Percentiles rank a stretch among this genome's conserved stretches.
These are phyloP conservation scores for Daldinia eschscholtzii DNA, from an alignment of 2,329 filamentous ascomycete species.

Conservation along the genomic window DNA sequence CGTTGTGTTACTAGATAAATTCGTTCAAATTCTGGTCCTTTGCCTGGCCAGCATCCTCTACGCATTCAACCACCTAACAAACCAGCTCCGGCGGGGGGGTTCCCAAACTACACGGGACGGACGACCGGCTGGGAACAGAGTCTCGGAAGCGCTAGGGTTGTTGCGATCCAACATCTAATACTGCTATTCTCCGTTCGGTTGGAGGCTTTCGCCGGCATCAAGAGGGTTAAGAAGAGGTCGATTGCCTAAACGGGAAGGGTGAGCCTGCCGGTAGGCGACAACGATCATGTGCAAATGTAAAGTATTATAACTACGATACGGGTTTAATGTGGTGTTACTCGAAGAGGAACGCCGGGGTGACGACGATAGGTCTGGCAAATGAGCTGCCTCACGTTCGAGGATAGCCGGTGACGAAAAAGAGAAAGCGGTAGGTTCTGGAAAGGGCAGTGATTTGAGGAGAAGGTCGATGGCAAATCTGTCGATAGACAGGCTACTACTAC, in stretches of 20 bases:
- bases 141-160: slow-evolving; percentile 37
- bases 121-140: slow-evolving; percentile 42
- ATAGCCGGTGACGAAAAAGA: slow-evolving; percentile 45
- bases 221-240: slow-evolving; percentile 36
- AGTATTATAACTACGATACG: slow-evolving; percentile 41
- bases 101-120: slow-evolving; percentile 39
- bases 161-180: slow-evolving; percentile 44
- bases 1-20: slow-evolving; percentile 49
- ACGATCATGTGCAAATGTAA: slow-evolving; percentile 43
- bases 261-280: slow-evolving; percentile 44
- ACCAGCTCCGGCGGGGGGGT: slow-evolving; percentile 33
- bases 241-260: slow-evolving; percentile 49
- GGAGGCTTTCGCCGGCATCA: slow-evolving; percentile 40
- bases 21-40: slow-evolving; percentile 41
- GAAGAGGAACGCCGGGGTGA: slow-evolving; percentile 38
- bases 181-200: slow-evolving; percentile 41
- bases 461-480: slow-evolving; percentile 45
- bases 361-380: slow-evolving; percentile 40
- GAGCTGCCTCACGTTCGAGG: slow-evolving; percentile 39
- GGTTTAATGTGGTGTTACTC: slow-evolving; percentile 45
- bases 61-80: slow-evolving; percentile 35
- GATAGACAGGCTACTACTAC: slow-evolving; percentile 31
- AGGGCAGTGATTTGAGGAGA: slow-evolving; percentile 49
- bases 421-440: slow-evolving; percentile 44
- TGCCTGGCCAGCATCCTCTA: slow-evolving; percentile 38